Base-by-base conservation (phyloP, 768 basidiomycete genomes). In the Tulasnella sp. region DNA sequence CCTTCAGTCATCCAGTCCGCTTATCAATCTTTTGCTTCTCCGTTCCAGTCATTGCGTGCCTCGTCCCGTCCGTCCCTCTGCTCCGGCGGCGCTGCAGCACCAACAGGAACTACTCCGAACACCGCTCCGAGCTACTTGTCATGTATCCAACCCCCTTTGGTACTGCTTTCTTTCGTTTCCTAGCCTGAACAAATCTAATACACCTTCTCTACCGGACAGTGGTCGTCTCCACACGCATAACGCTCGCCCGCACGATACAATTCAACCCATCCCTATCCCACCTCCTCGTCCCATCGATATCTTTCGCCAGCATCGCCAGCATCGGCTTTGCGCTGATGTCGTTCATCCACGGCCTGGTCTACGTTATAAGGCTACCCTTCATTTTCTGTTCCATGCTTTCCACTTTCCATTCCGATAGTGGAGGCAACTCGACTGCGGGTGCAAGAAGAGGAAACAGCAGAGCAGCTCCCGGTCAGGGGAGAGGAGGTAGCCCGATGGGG, bases 311-410 rank as follows among this genome's bases (percentile, higher is more conserved):
- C 26, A 83, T 87, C 75, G 82, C 85, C 6, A 86, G 84, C 44
- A 82, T 85, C 18, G 69, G 88, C 13, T 88, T 86, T 79, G 82
- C 86, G 0, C 83, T 85, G 37, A 88, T 86, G 0, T 88, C 88
- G 4, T 77, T 87, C 37, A 83, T 88, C 80, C 87, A 89, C 80
- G 84, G 86, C 39, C 77, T 86, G 48, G 83, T 89, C 18, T 83
- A 81, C 82, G 75, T 81, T 1, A 74, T 83, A 37, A 87, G 86
- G 3, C 85, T 87, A 10, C 86, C 86, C 23, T 83, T 83, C 55
- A 80, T 87, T 42, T 78, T 87, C 18, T 23, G 51, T 23, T 74
- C 51, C 73, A 32, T 74, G 18, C 44, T 44, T 20, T 48, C 32
- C 44, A 55, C 46, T 11, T 26, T 74, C 73, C 15, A 15, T 1